Conservation (phyloP, 257 asterid genomes). For the Nicotiana tabacum region DNA sequence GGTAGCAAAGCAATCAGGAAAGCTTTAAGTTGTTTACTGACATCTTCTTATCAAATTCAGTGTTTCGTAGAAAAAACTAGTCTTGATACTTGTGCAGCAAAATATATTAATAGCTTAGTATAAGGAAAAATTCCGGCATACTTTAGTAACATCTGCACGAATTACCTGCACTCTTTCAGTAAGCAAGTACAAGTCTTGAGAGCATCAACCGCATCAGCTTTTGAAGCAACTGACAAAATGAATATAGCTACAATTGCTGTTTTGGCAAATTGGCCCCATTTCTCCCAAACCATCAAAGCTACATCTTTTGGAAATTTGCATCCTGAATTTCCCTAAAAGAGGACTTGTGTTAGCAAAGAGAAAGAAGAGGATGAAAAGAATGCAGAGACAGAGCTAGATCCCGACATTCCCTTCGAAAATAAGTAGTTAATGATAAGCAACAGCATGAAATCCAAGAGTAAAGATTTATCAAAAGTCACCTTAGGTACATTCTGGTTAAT, state of each 20-base stretch:
- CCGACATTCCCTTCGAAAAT: background rate
- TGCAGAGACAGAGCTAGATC: conserved; percentile 3
- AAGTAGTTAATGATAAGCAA: background rate
- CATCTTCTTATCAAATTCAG: background rate
- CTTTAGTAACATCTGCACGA: background rate
- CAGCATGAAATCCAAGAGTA: background rate
- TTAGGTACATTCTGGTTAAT: conserved; percentile 23
- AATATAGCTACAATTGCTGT: conserved; percentile 52
- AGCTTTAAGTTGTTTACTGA: background rate
- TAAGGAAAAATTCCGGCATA: background rate
- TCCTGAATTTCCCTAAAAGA: conserved; percentile 38
- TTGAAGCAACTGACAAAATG: conserved; percentile 53
- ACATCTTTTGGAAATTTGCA: conserved; percentile 30
- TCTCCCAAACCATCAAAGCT: conserved; percentile 34
- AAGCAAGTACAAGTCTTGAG: conserved; percentile 83
- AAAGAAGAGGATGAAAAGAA: background rate
- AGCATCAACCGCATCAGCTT: conserved; percentile 89
- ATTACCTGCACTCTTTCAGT: conserved; percentile 91
- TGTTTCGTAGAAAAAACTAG: background rate
- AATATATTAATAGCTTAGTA: background rate
- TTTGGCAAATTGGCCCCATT: conserved; percentile 52
- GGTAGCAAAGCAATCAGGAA: background rate
- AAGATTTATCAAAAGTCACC: conserved; percentile 31
- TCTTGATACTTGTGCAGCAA: background rate
- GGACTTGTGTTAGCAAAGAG: background rate